Evolutionary conservation across 2,329 filamentous ascomycete genomes (phyloP), one percentile per base, ranked within the genome.

Genomic region (Epicoccum nigrum): DNA sequence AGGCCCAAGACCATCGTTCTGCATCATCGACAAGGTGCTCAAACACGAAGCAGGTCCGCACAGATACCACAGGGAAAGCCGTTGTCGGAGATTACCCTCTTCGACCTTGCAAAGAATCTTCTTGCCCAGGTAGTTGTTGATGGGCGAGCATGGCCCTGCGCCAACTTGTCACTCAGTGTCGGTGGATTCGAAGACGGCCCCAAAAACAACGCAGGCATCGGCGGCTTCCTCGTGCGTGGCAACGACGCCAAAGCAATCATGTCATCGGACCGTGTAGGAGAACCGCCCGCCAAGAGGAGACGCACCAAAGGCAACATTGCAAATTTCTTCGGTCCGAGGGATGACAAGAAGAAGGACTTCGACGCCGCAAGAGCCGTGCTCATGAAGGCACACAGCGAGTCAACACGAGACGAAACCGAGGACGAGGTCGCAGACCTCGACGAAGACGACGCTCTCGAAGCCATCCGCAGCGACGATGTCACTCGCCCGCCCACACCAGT

Each of bases 151-250:
- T 97, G 92, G 91, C 94, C 94, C 6, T 97, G 94, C 69, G 81
- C 86, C n/a, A 94, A 96, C 67, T 79, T 99, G 7, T 94, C 90
- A 51, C 76, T 97, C 37, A 92, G 88, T 58, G 90, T 97, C 19
- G 87, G 86, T n/a, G 92, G 91, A 0, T 97, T 97, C 59, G 92
- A 97, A 71, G 92, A 97, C 59, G 89, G 90, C 2, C 78, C 93
- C 51, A 85, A 82, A 32, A 88, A 90, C 4, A 97, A 96, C 67
- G 87, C 86, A 79, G 90, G 88, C 27, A 97, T 99, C 60, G 87
- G 88, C 35, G 81, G 84, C 1, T 97, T 97, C 67, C 79, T 99
- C n/a, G 78, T 96, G 20, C 87, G 81, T 37, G 83, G 83, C 3
- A 78, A 83, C 4, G 78, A 84, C 54, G 81, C 81, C 12, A 84